Base-by-base conservation (phyloP, 129 eudicot species). In the Smallanthus sonchifolius region DNA sequence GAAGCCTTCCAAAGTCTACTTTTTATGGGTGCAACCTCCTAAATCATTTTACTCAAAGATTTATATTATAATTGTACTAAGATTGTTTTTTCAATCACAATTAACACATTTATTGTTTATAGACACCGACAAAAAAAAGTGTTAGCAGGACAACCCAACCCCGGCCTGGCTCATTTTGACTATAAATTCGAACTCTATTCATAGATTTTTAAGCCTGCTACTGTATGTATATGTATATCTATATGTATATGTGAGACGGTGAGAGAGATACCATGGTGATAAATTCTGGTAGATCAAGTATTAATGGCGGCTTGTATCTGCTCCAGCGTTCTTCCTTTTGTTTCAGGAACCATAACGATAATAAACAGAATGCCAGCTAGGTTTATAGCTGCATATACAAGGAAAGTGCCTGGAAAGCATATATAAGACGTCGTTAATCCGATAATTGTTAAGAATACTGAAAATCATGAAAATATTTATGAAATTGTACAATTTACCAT, bases 321-420 rank as follows among this genome's bases (percentile, higher is more conserved):
- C 68, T 94, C 98, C 82, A 94, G 75, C 42, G 97, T 84, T 85
- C 91, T 79, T 40, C 98, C 98, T 84, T 94, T 94, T 75, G 98
- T 94, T 84, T 90, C 97, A 9, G 98, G 97, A 34, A 90, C 97
- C 65, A 88, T 79, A 65, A 57, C 49, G 57, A 86, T 73, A 32
- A 94, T 78, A 54, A 90, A 94, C 48, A 94, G 5, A 40, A 94
- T 88, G 34, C 91, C 87, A 7, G 87, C 73, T 15, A 83, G 71
- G 56, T 94, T 90, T 36, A 90, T 70, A 2, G 83, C 88, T 7
- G 92, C 98, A 74, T 90, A 90, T 35, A 94, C 76, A 44, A 85
- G 65, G 77, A 90, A 94, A 43, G 98, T 90, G 17, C 98, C 97
- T 90, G 86, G 78, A 85, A n/a, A 65, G 19, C 62, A 70, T 47